Base-by-base conservation (phyloP, 1,284 basidiomycete genomes). In the Stygiomarasmius scandens region DNA sequence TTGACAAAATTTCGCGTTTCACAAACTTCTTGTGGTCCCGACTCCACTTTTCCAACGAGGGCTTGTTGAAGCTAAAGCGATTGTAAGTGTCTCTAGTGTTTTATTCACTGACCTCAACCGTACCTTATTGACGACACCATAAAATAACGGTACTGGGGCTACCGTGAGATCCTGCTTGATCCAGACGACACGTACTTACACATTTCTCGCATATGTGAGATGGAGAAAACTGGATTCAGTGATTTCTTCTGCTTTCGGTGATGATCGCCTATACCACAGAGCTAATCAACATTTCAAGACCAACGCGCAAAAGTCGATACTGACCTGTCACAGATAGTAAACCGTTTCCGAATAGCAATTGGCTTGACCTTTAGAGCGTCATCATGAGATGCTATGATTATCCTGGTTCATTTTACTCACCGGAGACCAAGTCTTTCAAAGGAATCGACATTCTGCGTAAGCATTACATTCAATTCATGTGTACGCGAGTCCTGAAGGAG, bases 151-250 rank as follows among this genome's bases (percentile, higher is more conserved):
- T 23, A 43, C 54, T 55, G 34, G 22, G n/a, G 16, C 12, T 23
- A n/a, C n/a, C n/a, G n/a, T n/a, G n/a, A n/a, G n/a, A n/a, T n/a
- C n/a, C n/a, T n/a, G n/a, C n/a, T n/a, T n/a, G n/a, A n/a, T n/a
- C n/a, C n/a, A n/a, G n/a, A n/a, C n/a, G n/a, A n/a, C n/a, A n/a
- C n/a, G n/a, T 45, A 49, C 54, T n/a, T 41, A 49, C 49, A 22
- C 44, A 75, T 61, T 3, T 62, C 57, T 16, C 72, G 71, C 60
- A 76, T 68, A 38, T 75, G 71, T 3, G 68, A 66, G 4, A 66
- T 64, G 2, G 71, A 71, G 60, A 77, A 77, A 1, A 72, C 72
- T 0, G 74, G 73, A 36, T 69, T 75, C 3, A 77, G 66, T 61
- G 75, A 68, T 55, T 74, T 73, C 11, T 71, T 66, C 54, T 74